Evolutionary conservation across 306 rosid species (phyloP).

Genomic region (Trifolium pratense): DNA sequence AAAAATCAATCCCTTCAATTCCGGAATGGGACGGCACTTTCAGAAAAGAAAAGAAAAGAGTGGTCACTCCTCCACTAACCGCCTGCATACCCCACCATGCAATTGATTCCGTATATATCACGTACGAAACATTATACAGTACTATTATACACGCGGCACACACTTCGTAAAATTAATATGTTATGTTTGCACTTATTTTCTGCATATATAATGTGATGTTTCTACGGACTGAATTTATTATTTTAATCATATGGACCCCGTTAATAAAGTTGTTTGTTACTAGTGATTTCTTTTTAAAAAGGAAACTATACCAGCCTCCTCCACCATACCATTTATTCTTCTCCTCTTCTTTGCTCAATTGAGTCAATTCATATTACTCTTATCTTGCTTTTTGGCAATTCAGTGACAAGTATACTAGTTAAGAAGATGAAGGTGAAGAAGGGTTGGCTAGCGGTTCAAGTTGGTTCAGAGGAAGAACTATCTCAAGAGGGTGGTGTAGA

Average conservation of each 20-base stretch:
- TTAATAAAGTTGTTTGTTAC: background rate
- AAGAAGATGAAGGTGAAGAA: constrained; percentile 71
- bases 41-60: too few relatives aligned
- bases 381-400: background rate
- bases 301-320: background rate
- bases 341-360: background rate
- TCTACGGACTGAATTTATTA: too few relatives aligned
- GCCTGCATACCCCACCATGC: background rate
- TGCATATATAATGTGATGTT: too few relatives aligned
- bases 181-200: too few relatives aligned
- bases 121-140: constrained; percentile 6
- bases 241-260: too few relatives aligned
- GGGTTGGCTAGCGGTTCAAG: constrained; percentile 67
- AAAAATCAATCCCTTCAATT: background rate
- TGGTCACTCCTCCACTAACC: constrained; percentile 12
- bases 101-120: constrained; percentile 41
- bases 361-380: too few relatives aligned
- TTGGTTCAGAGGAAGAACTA: constrained; percentile 52
- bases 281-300: background rate
- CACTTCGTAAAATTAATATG: background rate
- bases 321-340: background rate
- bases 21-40: constrained; percentile 27
- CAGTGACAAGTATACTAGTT: background rate
- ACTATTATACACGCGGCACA: background rate
- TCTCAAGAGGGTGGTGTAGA: constrained; percentile 38